Conservation (phyloP, 345 rosid species). For the Nephelium lappaceum region DNA sequence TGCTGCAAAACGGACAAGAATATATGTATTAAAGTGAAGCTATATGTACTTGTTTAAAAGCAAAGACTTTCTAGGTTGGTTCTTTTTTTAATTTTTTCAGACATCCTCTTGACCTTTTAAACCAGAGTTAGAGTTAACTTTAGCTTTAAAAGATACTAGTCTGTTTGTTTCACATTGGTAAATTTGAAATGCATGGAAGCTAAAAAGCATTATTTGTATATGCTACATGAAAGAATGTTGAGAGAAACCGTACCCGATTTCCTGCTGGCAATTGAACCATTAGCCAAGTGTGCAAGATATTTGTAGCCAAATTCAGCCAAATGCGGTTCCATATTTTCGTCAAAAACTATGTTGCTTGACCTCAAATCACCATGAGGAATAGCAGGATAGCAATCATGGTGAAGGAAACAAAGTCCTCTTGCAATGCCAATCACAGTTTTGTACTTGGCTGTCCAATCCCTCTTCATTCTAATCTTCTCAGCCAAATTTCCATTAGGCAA, state of each 20-base stretch:
- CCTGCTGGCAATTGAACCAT: conserved; percentile 33
- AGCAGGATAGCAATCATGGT: conserved; percentile 85
- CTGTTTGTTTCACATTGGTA: conserved; percentile 26
- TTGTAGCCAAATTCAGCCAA: conserved; percentile 74
- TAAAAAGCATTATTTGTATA: neutral
- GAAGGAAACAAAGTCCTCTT: conserved; percentile 82
- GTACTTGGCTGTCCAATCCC: conserved; percentile 70
- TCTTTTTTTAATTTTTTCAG: conserved; percentile 8
- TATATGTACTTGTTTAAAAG: conserved; percentile 16
- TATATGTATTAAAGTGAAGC: neutral
- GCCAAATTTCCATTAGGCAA: conserved; percentile 74
- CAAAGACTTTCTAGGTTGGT: conserved; percentile 12
- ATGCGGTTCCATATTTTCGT: conserved; percentile 74
- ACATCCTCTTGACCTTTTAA: conserved; percentile 4
- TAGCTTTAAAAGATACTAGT: neutral
- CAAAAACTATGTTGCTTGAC: conserved; percentile 60
- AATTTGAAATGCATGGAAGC: neutral
- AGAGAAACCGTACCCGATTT: conserved; percentile 38
- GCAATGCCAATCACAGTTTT: conserved; percentile 74
- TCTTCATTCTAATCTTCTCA: conserved; percentile 54
- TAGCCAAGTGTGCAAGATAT: conserved; percentile 44
- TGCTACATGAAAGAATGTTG: neutral
- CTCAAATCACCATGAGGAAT: conserved; percentile 88
- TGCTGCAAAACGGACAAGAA: neutral
- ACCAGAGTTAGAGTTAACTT: neutral